Percentiles rank a stretch among this genome's conserved stretches.
phyloP scores from a whole-genome alignment of 768 basidiomycete genomes.

The Mycena chlorophos region DNA sequence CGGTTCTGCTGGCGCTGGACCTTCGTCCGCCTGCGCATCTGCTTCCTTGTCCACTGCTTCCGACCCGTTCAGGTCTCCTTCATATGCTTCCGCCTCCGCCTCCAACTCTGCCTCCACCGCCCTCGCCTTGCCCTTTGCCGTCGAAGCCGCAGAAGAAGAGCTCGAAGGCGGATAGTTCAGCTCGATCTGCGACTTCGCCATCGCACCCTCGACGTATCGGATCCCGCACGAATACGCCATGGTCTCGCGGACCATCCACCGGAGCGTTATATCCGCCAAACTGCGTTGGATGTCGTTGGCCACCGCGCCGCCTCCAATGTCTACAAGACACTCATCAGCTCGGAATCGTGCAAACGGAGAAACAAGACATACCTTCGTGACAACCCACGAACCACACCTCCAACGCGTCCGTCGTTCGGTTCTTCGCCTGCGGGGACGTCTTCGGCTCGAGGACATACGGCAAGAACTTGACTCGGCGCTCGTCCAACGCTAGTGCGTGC shows the following conservation, averaged over 20 bases:
- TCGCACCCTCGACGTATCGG: conserved; percentile 51
- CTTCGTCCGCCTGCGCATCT: background rate
- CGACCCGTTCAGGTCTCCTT: too few species aligned
- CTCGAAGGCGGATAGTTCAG: background rate
- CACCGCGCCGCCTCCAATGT: conserved; percentile 69
- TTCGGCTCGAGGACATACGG: conserved; percentile 18
- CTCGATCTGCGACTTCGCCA: conserved; percentile 45
- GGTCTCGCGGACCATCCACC: conserved; percentile 79
- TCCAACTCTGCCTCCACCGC: background rate
- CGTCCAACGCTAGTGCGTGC: conserved; percentile 77
- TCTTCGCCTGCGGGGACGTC: background rate
- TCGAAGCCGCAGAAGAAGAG: background rate
- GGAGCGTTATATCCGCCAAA: conserved; percentile 62
- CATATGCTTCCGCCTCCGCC: too few species aligned
- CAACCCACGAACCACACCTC: conserved; percentile 84
- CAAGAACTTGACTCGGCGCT: conserved; percentile 29
- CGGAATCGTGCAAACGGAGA: background rate
- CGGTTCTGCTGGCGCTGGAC: background rate
- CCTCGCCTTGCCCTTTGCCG: background rate
- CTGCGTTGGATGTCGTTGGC: conserved; percentile 41
- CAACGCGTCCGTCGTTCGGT: conserved; percentile 49
- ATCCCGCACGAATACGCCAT: conserved; percentile 59
- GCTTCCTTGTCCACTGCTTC: too few species aligned
- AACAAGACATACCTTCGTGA: conserved; percentile 54
- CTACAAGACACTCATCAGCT: conserved; percentile 33